phyloP scores from a whole-genome alignment of 306 rosid genomes.

The Herpetospermum pedunculosum region DNA sequence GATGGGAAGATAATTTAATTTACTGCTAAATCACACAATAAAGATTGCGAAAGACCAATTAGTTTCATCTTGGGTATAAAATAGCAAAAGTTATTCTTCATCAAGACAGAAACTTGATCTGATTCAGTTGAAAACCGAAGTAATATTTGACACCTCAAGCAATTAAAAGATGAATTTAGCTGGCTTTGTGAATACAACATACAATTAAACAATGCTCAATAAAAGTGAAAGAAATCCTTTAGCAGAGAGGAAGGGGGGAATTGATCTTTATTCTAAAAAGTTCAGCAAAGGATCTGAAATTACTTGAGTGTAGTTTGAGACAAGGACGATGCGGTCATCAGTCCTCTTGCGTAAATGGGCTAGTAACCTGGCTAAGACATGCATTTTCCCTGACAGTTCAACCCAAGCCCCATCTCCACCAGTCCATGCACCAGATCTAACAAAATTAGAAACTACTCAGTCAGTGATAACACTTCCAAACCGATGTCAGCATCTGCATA shows the following conservation, averaged over 20 bases:
- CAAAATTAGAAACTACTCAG: conserved; percentile 9
- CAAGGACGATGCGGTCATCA: conserved; percentile 87
- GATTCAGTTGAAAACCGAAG: background rate
- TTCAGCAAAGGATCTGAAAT: conserved; percentile 3
- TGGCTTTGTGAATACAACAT: background rate
- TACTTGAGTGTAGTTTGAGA: conserved; percentile 97
- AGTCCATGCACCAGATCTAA: conserved; percentile 84
- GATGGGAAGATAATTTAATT: background rate
- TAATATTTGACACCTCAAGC: background rate
- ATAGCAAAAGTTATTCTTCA: background rate
- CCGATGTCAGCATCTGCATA: background rate
- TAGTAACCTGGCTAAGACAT: conserved; percentile 85
- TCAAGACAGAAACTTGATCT: background rate
- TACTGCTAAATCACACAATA: background rate
- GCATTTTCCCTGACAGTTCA: conserved; percentile 96
- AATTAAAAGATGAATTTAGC: background rate
- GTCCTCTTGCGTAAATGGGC: conserved; percentile 71
- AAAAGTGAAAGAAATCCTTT: background rate
- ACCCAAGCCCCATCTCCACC: conserved; percentile 96
- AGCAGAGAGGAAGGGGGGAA: background rate
- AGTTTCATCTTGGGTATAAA: background rate
- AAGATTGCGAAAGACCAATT: background rate
- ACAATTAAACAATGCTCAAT: background rate
- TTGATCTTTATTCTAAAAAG: background rate
- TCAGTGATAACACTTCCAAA: background rate